These are phyloP conservation scores for Alternaria consortialis DNA, from an alignment of 2,329 filamentous ascomycete species.

Conservation along the genomic window DNA sequence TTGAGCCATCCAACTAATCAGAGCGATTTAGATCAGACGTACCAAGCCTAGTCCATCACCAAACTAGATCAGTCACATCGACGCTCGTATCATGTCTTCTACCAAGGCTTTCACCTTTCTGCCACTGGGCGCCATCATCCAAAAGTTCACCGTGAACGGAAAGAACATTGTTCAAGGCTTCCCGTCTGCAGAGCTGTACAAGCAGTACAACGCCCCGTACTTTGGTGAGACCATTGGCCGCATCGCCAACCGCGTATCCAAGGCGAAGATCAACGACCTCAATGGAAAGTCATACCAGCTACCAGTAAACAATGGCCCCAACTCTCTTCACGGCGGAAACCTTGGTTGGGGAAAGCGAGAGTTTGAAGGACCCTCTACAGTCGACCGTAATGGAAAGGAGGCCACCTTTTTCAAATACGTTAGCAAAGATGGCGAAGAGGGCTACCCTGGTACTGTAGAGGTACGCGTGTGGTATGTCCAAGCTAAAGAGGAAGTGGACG, in stretches of 20 bases:
- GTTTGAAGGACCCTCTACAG: constrained; percentile 75
- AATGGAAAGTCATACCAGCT: constrained; percentile 77
- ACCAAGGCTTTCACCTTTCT: constrained; percentile 66
- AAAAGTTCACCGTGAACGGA: constrained; percentile 79
- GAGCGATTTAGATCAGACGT: constrained; percentile 10
- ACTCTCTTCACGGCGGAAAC: constrained; percentile 66
- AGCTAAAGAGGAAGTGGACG: constrained; percentile 69
- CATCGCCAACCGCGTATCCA: constrained; percentile 79
- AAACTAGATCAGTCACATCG: constrained; percentile 10
- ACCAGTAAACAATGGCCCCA: constrained; percentile 77
- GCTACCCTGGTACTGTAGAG: constrained; percentile 86
- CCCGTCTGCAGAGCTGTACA: constrained; percentile 77
- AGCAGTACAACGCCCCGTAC: constrained; percentile 75
- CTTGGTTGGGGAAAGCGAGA: constrained; percentile 83
- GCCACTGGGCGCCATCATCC: constrained; percentile 79
- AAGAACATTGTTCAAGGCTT: constrained; percentile 91
- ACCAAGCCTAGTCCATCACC: background rate
- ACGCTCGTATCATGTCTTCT: constrained; percentile 37
- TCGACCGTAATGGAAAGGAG: constrained; percentile 58
- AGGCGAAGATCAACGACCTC: constrained; percentile 73
- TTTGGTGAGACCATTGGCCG: constrained; percentile 95
- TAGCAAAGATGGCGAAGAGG: constrained; percentile 85
- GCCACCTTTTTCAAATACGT: constrained; percentile 60
- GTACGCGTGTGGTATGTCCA: constrained; percentile 80
- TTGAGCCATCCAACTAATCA: constrained; percentile 11